These are phyloP conservation scores for Lobulomyces angularis DNA, from an alignment of 192 early-diverging fungal species.

Conservation along the genomic window DNA sequence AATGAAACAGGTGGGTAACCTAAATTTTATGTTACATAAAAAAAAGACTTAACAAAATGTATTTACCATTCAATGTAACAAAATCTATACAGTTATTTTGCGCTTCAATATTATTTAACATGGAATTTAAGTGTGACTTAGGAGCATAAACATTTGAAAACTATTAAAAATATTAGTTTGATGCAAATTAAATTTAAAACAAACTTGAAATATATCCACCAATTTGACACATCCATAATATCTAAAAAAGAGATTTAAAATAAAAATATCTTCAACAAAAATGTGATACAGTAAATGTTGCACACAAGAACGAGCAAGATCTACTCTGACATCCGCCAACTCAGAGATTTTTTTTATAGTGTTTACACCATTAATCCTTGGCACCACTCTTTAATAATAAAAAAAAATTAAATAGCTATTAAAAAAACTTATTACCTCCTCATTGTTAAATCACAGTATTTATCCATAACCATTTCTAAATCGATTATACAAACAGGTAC, in stretches of 20 bases:
- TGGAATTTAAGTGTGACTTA: slow-evolving; percentile 40
- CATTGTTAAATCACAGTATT: slow-evolving; percentile 90
- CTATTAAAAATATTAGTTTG: slow-evolving; percentile 16
- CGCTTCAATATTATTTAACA: slow-evolving; percentile 49
- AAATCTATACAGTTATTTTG: slow-evolving; percentile 70
- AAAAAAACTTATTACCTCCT: slow-evolving; percentile 17
- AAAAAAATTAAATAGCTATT: slow-evolving; percentile 1
- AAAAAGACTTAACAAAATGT: background rate
- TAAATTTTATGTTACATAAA: slow-evolving; percentile 7
- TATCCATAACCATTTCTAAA: slow-evolving; percentile 45
- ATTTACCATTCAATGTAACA: slow-evolving; percentile 45
- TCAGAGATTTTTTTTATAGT: slow-evolving; percentile 72
- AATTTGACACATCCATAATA: slow-evolving; percentile 84
- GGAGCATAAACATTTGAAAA: slow-evolving; percentile 83
- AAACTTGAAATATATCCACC: slow-evolving; percentile 74
- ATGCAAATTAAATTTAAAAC: slow-evolving; percentile 2
- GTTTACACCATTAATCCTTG: slow-evolving; percentile 72
- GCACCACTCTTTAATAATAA: slow-evolving; percentile 55
- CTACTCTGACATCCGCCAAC: slow-evolving; percentile 61
- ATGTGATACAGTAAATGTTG: slow-evolving; percentile 83
- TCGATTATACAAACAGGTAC: slow-evolving; percentile 71
- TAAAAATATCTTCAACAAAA: slow-evolving; percentile 2
- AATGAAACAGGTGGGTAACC: slow-evolving; percentile 40
- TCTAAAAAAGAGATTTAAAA: slow-evolving; percentile 17
- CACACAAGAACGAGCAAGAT: slow-evolving; percentile 65